Base-by-base conservation (phyloP, 2,329 filamentous ascomycete genomes). In the Fusarium sp. region DNA sequence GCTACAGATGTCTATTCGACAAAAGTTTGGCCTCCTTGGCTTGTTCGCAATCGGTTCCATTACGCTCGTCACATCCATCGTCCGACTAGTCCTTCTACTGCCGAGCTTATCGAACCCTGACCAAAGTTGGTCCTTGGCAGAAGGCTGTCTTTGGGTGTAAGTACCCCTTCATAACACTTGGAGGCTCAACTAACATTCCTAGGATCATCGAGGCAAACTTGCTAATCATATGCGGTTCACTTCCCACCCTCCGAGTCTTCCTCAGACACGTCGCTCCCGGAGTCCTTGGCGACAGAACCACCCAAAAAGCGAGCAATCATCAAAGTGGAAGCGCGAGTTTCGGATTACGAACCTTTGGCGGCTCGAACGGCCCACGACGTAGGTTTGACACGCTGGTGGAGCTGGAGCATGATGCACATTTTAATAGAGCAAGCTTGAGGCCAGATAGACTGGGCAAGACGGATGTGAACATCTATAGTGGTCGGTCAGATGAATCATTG, bases 141-240 rank as follows among this genome's bases (percentile, higher is more conserved):
- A 61, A 29, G 58, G 58, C 1, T 61, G 58, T 2, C 58, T 61
- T 2, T 61, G 55, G 58, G 46, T 61, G 58, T 61, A 43, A 53
- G 58, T 41, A 4, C 4, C 11, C 15, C 4, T 17, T 2, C 0
- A 13, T 4, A 0, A 2, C 10, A 0, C 8, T 7, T 2, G 2
- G 4, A 3, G 0, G 3, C 15, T 5, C 18, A 4, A n/a, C 39
- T 41, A 3, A 41, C n/a, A 15, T 0, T 1, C 2, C 4, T 6
- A 61, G 58, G 1, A 61, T 61, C 17, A 60, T 61, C 0, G 58
- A 61, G 33, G 58, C 58, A 14, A 61, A 61, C 5, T 27, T 61
- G 0, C 39, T 61, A 2, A 61, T 61, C 2, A 61, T 61, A 33
- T 61, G 58, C 13, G 58, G 58, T 2, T 61, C 45, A 1, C 55